These are phyloP conservation scores for Pseudonitzschia pungens DNA, from an alignment of 108 stramenopile genomes.

Conservation along the genomic window DNA sequence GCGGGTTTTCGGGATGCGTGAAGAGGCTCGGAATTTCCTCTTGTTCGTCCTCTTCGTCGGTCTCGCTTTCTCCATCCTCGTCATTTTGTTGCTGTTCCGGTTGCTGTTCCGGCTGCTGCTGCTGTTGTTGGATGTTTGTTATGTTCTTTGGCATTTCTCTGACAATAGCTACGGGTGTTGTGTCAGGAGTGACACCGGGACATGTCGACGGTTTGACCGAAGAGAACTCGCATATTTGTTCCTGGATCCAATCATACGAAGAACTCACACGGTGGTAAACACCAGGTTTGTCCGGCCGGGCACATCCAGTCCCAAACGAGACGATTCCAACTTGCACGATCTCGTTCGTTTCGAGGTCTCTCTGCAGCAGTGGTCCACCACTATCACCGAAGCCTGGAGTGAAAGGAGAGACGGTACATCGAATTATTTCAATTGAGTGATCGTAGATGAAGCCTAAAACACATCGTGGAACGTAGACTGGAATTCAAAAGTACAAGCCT, in stretches of 20 bases:
- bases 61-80: background rate
- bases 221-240: constrained; percentile 38
- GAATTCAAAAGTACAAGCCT: background rate
- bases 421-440: background rate
- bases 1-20: constrained; percentile 12
- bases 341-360: background rate
- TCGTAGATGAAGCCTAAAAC: background rate
- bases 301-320: constrained; percentile 51
- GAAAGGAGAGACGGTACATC: background rate
- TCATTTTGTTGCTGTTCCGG: background rate
- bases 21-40: background rate
- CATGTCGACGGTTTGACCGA: constrained; percentile 30
- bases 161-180: background rate
- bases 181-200: background rate
- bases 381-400: constrained; percentile 31
- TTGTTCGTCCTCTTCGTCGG: background rate
- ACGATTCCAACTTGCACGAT: constrained; percentile 42
- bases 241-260: constrained; percentile 38
- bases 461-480: background rate
- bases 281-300: constrained; percentile 35
- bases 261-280: constrained; percentile 42
- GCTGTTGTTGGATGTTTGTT: background rate
- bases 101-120: background rate
- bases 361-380: constrained; percentile 41
- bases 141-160: background rate